Conservation (phyloP, 2,329 filamentous ascomycete species). For the Mariannaea elegans region DNA sequence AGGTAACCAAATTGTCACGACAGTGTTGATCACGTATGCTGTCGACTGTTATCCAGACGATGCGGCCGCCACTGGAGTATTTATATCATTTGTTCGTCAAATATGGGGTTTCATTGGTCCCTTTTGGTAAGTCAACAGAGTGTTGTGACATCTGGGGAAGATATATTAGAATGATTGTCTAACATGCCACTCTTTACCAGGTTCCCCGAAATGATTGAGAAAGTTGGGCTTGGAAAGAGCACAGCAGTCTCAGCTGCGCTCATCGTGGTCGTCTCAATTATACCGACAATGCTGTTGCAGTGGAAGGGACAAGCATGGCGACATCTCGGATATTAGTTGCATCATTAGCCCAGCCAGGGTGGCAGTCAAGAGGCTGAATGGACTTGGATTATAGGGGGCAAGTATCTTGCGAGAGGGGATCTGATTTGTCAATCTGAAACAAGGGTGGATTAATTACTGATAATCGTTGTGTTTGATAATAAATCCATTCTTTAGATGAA, state of each 20-base stretch:
- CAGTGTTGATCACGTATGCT: constrained; percentile 67
- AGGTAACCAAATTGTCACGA: constrained; percentile 69
- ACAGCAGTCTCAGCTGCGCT: neutral
- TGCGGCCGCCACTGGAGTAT: constrained; percentile 65
- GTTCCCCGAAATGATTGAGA: constrained; percentile 9
- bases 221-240: neutral
- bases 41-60: constrained; percentile 65
- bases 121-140: constrained; percentile 34
- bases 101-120: constrained; percentile 60
- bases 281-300: constrained; percentile 8
- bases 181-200: neutral
- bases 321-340: too few relatives aligned
- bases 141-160: too few relatives aligned
- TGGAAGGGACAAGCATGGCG: neutral
- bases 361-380: too few relatives aligned
- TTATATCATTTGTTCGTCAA: constrained; percentile 64
- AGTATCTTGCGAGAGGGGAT: too few relatives aligned
- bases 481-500: too few relatives aligned
- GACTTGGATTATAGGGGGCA: too few relatives aligned
- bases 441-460: too few relatives aligned
- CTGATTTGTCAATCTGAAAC: too few relatives aligned
- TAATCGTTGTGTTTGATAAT: too few relatives aligned
- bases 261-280: neutral
- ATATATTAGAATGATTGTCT: too few relatives aligned
- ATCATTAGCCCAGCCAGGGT: too few relatives aligned